These are phyloP conservation scores for Amanita pallidorosea DNA, from an alignment of 768 basidiomycete genomes.

Conservation along the genomic window DNA sequence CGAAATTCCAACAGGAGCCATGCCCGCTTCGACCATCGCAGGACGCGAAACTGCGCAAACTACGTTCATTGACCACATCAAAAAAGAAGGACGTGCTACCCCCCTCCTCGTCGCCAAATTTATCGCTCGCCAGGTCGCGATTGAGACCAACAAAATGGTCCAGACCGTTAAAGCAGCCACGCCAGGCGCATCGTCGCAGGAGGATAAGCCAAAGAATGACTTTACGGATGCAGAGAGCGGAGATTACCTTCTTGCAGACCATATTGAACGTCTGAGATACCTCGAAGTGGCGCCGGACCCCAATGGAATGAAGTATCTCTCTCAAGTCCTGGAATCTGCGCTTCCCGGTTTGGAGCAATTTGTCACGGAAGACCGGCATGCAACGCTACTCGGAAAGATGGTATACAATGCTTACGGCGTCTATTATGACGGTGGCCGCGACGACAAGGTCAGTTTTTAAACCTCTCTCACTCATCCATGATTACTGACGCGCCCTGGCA, in stretches of 20 bases:
- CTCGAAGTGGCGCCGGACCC: constrained; percentile 40
- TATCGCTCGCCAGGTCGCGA: constrained; percentile 59
- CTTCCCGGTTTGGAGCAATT: constrained; percentile 68
- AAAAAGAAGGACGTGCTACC: constrained; percentile 29
- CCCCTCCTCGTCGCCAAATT: constrained; percentile 60
- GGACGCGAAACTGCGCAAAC: constrained; percentile 49
- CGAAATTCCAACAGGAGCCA: constrained; percentile 21
- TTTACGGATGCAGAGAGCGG: constrained; percentile 36
- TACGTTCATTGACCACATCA: constrained; percentile 45
- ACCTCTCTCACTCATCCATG: not conserved
- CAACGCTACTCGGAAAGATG: constrained; percentile 57
- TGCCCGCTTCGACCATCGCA: constrained; percentile 22
- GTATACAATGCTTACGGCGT: constrained; percentile 73
- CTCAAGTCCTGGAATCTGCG: constrained; percentile 44
- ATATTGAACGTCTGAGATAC: constrained; percentile 66
- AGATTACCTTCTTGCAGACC: constrained; percentile 61
- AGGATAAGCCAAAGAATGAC: constrained; percentile 20
- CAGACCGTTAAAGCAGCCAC: constrained; percentile 12
- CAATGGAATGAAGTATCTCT: constrained; percentile 40
- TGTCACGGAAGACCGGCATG: constrained; percentile 51
- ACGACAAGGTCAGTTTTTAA: constrained; percentile 47
- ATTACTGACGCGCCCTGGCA: constrained; percentile 13
- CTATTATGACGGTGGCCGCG: constrained; percentile 51
- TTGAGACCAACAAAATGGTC: constrained; percentile 51
- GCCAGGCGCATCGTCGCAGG: constrained; percentile 6